These are phyloP conservation scores for Cercospora sp. DNA, from an alignment of 2,329 filamentous ascomycete genomes.

Conservation along the genomic window DNA sequence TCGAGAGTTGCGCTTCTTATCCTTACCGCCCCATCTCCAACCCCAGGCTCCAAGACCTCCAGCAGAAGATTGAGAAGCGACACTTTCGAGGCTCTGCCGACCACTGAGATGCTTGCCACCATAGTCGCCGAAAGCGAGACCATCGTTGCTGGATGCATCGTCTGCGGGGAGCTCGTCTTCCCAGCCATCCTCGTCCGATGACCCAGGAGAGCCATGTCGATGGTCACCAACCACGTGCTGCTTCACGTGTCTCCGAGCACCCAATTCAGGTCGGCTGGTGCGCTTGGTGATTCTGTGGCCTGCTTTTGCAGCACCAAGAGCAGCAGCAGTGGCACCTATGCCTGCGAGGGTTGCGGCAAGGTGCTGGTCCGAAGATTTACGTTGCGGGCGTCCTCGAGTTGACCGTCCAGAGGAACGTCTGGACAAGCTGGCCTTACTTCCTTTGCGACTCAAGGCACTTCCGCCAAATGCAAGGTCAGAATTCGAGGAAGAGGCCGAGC, in stretches of 20 bases:
- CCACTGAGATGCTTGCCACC: conserved; percentile 39
- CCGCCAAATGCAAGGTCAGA: conserved; percentile 50
- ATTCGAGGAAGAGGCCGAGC: conserved; percentile 48
- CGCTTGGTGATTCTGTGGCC: conserved; percentile 32
- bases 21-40: conserved; percentile 59
- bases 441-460: conserved; percentile 31
- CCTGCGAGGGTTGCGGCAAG: conserved; percentile 49
- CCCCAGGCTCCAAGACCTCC: conserved; percentile 53
- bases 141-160: conserved; percentile 57
- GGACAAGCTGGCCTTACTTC: conserved; percentile 20
- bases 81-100: conserved; percentile 53
- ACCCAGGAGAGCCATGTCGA: conserved; percentile 30
- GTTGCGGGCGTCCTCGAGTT: conserved; percentile 28
- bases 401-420: conserved; percentile 28
- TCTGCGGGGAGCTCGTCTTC: conserved; percentile 55
- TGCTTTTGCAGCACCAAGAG: conserved; percentile 48
- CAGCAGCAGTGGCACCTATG: conserved; percentile 51
- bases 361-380: conserved; percentile 47
- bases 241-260: conserved; percentile 24
- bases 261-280: conserved; percentile 31
- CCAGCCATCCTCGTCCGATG: conserved; percentile 57
- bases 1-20: conserved; percentile 44
- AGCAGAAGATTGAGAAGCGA: conserved; percentile 55
- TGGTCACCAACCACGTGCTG: conserved; percentile 16
- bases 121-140: conserved; percentile 61